Conservation (phyloP, 1,139 yeast species). For the Saccharomyces hybrid region DNA sequence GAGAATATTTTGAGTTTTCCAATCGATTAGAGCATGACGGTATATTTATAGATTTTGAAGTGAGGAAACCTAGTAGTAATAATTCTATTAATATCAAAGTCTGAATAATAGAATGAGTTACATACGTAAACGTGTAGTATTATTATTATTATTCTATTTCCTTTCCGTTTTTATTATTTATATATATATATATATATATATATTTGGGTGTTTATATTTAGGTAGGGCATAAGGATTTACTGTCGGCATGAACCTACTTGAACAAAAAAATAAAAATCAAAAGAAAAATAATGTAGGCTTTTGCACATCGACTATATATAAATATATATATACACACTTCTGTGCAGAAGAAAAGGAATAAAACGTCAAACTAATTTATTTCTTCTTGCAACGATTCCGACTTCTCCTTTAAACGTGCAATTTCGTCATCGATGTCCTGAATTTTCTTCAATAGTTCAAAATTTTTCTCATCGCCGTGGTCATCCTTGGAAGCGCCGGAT, state of each 20-base stretch:
- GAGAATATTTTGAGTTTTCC: slow-evolving; percentile 21
- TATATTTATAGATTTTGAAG: slow-evolving; percentile 24
- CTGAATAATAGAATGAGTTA: not conserved
- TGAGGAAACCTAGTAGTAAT: slow-evolving; percentile 4
- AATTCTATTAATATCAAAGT: not conserved
- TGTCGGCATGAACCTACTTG: not conserved
- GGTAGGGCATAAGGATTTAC: not conserved
- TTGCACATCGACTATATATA: not conserved
- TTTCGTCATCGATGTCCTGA: slow-evolving; percentile 53
- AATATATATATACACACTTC: not conserved
- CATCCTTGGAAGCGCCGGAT: slow-evolving; percentile 18
- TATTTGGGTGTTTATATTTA: not conserved
- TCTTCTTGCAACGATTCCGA: slow-evolving; percentile 60
- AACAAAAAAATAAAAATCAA: not conserved
- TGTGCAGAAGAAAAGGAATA: not conserved
- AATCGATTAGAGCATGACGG: slow-evolving; percentile 15
- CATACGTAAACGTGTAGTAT: not conserved
- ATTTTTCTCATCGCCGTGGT: slow-evolving; percentile 37
- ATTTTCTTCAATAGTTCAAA: slow-evolving; percentile 45
- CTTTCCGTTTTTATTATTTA: not conserved
- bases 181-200: no score
- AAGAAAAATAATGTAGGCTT: not conserved
- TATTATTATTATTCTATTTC: not conserved
- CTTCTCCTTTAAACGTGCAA: slow-evolving; percentile 63
- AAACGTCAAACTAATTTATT: slow-evolving; percentile 7